Evolutionary conservation across 2,329 filamentous ascomycete species (phyloP), one percentile per base, ranked within the genome.

Genomic region (Mycosphaerelloides madeirae): DNA sequence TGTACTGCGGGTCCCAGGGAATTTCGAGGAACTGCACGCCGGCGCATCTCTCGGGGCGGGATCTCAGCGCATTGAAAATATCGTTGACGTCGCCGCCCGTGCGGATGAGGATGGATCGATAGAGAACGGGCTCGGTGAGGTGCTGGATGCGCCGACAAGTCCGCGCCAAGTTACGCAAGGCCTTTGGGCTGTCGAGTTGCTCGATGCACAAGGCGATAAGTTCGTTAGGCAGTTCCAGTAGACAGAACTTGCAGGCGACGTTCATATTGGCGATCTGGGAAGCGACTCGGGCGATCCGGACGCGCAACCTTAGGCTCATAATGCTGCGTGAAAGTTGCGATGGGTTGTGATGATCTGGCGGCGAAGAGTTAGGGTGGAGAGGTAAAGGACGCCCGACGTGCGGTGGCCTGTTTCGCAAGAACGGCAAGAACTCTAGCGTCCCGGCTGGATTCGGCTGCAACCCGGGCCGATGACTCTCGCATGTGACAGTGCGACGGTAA

Each of bases 221-320:
- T 28, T 58, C 56, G 20, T 50, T 50, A 6, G 56, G 54, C 16
- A 58, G 48, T 12, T 53, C 53, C 14, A 56, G 37, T 13, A 56
- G 43, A 6, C 37, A 41, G 18, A 58, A 54, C 12, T 50, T 20
- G 38, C 54, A 49, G 2, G 34, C 16, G 6, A 49, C 50, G 9
- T 48, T 53, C 37, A 47, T 46, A n/a, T 47, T 48, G 28, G 42
- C 39, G 25, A 53, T 33, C 31, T 32, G 48, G 3, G 44, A 37
- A 9, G 45, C 31, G 8, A 32, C 38, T 40, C 42, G 41, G 25
- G 31, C 33, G 3, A 53, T 32, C 13, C 39, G 35, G 25, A 48
- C 20, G 36, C 42, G 41, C 14, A 50, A 31, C 13, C 42, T 41
- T 45, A 49, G 48, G n/a, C 31, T 33, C 41, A 32, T 43, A 29